Percentiles rank a stretch among this genome's conserved stretches.
phyloP scores from a whole-genome alignment of 805 yeast species.

The Candida namnaoensis region DNA sequence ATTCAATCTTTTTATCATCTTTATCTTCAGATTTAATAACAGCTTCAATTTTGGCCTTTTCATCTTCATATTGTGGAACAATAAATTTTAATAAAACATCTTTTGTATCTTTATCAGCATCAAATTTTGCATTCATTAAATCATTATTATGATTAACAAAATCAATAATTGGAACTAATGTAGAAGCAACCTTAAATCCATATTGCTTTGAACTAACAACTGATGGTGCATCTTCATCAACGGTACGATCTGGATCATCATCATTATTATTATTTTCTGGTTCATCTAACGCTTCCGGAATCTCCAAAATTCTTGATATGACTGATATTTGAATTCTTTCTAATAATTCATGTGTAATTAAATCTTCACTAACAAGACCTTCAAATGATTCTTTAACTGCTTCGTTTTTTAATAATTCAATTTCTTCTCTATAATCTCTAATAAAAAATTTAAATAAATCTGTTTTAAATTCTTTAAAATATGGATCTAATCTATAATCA shows the following conservation, averaged over 20 bases:
- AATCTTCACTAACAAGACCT: slow-evolving; percentile 13
- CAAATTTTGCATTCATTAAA: slow-evolving; percentile 47
- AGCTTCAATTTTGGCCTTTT: slow-evolving; percentile 1
- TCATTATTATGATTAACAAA: slow-evolving; percentile 52
- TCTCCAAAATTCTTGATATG: slow-evolving; percentile 53
- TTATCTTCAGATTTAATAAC: background rate
- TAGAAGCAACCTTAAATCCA: slow-evolving; percentile 38
- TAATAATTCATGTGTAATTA: slow-evolving; percentile 7
- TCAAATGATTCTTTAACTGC: slow-evolving; percentile 12
- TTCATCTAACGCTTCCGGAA: slow-evolving; percentile 35
- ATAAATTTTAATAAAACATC: slow-evolving; percentile 33
- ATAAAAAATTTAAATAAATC: slow-evolving; percentile 11
- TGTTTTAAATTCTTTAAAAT: slow-evolving; percentile 18
- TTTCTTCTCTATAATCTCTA: slow-evolving; percentile 10
- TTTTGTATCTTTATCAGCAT: slow-evolving; percentile 35
- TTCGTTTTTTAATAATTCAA: slow-evolving; percentile 10
- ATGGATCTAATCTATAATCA: slow-evolving; percentile 14
- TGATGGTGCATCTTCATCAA: slow-evolving; percentile 1
- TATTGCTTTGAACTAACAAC: slow-evolving; percentile 10
- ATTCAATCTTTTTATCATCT: slow-evolving; percentile 18
- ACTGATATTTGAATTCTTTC: slow-evolving; percentile 34
- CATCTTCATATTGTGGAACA: slow-evolving; percentile 4
- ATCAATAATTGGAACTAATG: slow-evolving; percentile 60
- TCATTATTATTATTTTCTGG: background rate
- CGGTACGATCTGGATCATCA: slow-evolving; percentile 1